These are phyloP conservation scores for Ligustrum vulgare DNA, from an alignment of 257 asterid genomes.

Conservation along the genomic window DNA sequence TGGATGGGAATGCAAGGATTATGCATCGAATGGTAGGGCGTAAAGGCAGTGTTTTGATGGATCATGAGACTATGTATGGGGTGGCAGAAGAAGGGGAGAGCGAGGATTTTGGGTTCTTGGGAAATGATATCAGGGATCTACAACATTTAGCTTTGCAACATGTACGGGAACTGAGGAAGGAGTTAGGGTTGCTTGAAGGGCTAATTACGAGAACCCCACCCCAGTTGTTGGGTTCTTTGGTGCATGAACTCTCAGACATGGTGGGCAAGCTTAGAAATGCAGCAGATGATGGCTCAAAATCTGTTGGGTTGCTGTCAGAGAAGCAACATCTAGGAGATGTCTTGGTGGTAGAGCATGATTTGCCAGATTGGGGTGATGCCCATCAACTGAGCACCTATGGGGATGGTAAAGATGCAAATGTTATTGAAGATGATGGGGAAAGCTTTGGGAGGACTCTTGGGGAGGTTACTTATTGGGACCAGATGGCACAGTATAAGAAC, in stretches of 20 bases:
- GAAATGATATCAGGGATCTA: slow-evolving; percentile 61
- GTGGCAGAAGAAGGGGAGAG: slow-evolving; percentile 79
- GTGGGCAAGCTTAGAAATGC: slow-evolving; percentile 64
- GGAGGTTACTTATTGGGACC: slow-evolving; percentile 95
- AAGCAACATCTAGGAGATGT: slow-evolving; percentile 79
- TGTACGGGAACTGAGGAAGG: slow-evolving; percentile 74
- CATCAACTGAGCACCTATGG: slow-evolving; percentile 68
- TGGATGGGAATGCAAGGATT: slow-evolving; percentile 94
- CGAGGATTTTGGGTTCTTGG: slow-evolving; percentile 64
- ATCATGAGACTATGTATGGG: slow-evolving; percentile 69
- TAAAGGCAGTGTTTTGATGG: slow-evolving; percentile 80
- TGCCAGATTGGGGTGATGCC: slow-evolving; percentile 92
- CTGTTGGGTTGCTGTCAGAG: slow-evolving; percentile 57
- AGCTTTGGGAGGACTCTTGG: slow-evolving; percentile 96
- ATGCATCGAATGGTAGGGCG: slow-evolving; percentile 92
- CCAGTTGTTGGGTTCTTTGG: slow-evolving; percentile 58
- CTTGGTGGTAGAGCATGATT: slow-evolving; percentile 90
- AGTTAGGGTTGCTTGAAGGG: slow-evolving; percentile 82
- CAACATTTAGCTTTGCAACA: slow-evolving; percentile 74
- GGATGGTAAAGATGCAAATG: slow-evolving; percentile 79
- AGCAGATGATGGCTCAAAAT: slow-evolving; percentile 69
- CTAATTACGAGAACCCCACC: slow-evolving; percentile 65
- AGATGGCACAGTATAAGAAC: slow-evolving; percentile 60
- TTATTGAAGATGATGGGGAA: slow-evolving; percentile 90
- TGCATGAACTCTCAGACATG: slow-evolving; percentile 75